Percentiles rank a stretch among this genome's conserved stretches.
Conservation (phyloP, 2,329 filamentous ascomycete species). For the Cryphonectria nitschkei region DNA sequence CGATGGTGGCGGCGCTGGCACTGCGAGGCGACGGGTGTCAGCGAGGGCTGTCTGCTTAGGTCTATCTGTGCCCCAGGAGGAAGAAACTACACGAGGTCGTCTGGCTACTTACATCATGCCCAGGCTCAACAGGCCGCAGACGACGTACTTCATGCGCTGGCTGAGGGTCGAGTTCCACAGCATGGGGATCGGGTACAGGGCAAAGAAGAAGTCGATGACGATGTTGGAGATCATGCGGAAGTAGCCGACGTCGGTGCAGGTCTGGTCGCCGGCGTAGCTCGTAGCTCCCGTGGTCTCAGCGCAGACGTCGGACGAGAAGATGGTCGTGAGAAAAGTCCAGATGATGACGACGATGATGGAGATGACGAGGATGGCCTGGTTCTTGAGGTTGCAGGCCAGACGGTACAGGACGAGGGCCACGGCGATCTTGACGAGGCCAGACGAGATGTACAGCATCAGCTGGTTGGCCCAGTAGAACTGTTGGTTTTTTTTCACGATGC, state of each 20-base stretch:
- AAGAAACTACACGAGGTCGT: background rate
- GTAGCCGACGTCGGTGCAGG: slow-evolving; percentile 37
- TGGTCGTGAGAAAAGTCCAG: slow-evolving; percentile 30
- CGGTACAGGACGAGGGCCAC: slow-evolving; percentile 41
- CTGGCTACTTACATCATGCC: slow-evolving; percentile 37
- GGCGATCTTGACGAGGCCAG: slow-evolving; percentile 39
- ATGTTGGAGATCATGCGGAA: slow-evolving; percentile 41
- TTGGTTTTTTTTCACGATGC: slow-evolving; percentile 15
- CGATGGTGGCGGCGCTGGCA: slow-evolving; percentile 40
- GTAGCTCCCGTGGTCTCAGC: slow-evolving; percentile 34
- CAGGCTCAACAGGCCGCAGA: slow-evolving; percentile 37
- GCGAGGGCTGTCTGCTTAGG: background rate
- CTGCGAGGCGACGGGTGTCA: slow-evolving; percentile 26
- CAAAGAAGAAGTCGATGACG: slow-evolving; percentile 42
- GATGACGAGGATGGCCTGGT: slow-evolving; percentile 33
- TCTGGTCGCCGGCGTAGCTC: slow-evolving; percentile 36
- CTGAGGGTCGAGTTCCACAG: slow-evolving; percentile 37
- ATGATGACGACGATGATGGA: slow-evolving; percentile 28
- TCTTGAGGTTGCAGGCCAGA: slow-evolving; percentile 32
- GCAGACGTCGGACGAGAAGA: slow-evolving; percentile 39
- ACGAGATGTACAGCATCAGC: slow-evolving; percentile 37
- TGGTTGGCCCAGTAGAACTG: slow-evolving; percentile 40
- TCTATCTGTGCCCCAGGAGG: no score
- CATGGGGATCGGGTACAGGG: slow-evolving; percentile 37
- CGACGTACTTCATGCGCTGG: slow-evolving; percentile 35